These are phyloP conservation scores for Sphaceloma murrayae DNA, from an alignment of 2,329 filamentous ascomycete species.

Conservation along the genomic window DNA sequence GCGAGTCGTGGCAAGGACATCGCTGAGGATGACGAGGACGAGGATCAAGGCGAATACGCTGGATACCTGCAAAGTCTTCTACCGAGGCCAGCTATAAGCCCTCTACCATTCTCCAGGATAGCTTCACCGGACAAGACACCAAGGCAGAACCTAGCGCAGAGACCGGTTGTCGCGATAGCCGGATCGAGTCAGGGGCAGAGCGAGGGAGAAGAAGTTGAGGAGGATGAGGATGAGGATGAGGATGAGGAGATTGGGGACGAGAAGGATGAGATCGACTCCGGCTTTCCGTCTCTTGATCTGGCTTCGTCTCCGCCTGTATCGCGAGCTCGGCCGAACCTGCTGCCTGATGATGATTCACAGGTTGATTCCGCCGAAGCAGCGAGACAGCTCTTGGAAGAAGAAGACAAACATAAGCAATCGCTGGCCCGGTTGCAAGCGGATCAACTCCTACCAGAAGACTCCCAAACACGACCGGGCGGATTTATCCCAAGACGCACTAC, in stretches of 20 bases:
- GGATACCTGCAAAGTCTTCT: constrained; percentile 22
- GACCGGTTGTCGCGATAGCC: neutral
- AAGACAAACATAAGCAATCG: neutral
- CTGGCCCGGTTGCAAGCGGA: neutral
- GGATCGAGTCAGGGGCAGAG: neutral
- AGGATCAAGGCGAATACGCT: constrained; percentile 25
- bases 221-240: constrained; percentile 9
- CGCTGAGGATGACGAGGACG: constrained; percentile 24
- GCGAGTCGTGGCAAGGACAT: constrained; percentile 25
- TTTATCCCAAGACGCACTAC: neutral
- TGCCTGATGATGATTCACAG: constrained; percentile 6
- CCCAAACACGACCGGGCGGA: too few relatives aligned
- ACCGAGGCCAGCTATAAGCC: neutral
- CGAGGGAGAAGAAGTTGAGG: constrained; percentile 10
- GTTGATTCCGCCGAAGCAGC: constrained; percentile 1
- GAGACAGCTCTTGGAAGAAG: neutral
- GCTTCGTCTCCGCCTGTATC: constrained; percentile 1
- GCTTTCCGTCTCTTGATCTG: neutral
- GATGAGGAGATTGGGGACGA: too few relatives aligned
- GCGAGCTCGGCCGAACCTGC: neutral
- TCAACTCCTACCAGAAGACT: too few relatives aligned
- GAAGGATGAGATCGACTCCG: neutral
- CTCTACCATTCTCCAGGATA: too few relatives aligned
- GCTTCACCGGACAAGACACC: too few relatives aligned
- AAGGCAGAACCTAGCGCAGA: neutral